phyloP scores from a whole-genome alignment of 2,329 filamentous ascomycete species.

The Amylocarpus encephaloides region DNA sequence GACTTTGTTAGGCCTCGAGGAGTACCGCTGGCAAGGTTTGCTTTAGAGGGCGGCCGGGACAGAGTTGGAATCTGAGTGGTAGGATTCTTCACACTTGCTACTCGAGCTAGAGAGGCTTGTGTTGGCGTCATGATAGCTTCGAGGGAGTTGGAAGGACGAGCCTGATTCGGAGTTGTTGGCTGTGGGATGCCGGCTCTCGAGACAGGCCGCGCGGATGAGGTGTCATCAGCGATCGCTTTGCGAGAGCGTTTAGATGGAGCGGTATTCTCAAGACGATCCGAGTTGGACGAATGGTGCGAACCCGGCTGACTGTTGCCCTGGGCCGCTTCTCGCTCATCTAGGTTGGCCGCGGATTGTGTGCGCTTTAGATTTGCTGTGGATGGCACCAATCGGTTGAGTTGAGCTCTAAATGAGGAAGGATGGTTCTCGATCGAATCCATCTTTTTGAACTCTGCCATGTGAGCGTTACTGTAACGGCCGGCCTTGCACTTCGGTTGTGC shows the following conservation, averaged over 20 bases:
- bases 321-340: conserved; percentile 52
- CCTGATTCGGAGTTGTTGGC: conserved; percentile 37
- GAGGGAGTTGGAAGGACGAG: conserved; percentile 40
- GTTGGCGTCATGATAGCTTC: conserved; percentile 69
- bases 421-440: conserved; percentile 95
- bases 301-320: conserved; percentile 32
- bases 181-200: conserved; percentile 43
- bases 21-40: conserved; percentile 33
- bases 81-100: conserved; percentile 47
- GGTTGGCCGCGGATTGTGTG: conserved; percentile 54
- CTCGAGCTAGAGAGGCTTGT: conserved; percentile 63
- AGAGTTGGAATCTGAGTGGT: conserved; percentile 41
- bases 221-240: conserved; percentile 61
- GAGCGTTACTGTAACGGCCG: conserved; percentile 74
- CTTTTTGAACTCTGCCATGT: conserved; percentile 88
- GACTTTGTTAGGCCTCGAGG: conserved; percentile 47
- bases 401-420: conserved; percentile 67
- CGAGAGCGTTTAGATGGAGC: conserved; percentile 65
- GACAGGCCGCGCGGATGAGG: conserved; percentile 55
- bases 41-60: conserved; percentile 50
- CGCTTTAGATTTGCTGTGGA: conserved; percentile 41
- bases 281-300: conserved; percentile 1
- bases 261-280: conserved; percentile 27
- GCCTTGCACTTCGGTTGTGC: conserved; percentile 73
- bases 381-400: conserved; percentile 48